Percentiles rank a stretch among this genome's conserved stretches.
These are phyloP conservation scores for Patellaria atrata DNA, from an alignment of 495 filamentous ascomycete genomes.

Conservation along the genomic window DNA sequence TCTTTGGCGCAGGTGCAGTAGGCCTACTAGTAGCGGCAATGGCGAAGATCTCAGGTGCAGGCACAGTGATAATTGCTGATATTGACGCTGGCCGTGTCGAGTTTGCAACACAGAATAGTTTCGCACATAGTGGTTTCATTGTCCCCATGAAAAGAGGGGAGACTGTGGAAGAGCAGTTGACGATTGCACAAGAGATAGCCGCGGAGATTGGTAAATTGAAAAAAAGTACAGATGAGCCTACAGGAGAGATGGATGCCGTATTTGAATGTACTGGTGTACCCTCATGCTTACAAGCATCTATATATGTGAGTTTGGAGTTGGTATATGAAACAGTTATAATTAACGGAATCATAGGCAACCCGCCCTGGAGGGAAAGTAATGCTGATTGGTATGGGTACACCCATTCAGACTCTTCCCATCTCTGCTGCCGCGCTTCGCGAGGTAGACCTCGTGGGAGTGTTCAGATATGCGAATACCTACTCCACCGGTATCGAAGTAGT, in stretches of 20 bases:
- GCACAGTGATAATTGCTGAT: constrained; percentile 58
- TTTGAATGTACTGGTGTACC: constrained; percentile 92
- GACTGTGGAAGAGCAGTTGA: constrained; percentile 39
- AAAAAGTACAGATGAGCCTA: constrained; percentile 31
- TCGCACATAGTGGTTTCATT: constrained; percentile 42
- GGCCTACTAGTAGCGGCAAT: constrained; percentile 62
- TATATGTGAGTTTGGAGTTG: constrained; percentile 41
- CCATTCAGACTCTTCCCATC: constrained; percentile 73
- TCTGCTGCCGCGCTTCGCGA: constrained; percentile 75
- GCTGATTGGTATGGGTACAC: constrained; percentile 89
- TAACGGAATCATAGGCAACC: constrained; percentile 31
- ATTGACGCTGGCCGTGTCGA: constrained; percentile 57
- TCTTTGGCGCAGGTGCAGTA: constrained; percentile 73
- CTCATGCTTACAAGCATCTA: constrained; percentile 68
- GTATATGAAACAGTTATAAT: background rate
- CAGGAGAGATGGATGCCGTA: constrained; percentile 57
- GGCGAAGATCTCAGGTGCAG: constrained; percentile 51
- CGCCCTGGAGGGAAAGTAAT: constrained; percentile 67
- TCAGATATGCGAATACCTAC: constrained; percentile 82
- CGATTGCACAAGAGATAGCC: constrained; percentile 45
- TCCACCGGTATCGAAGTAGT: constrained; percentile 63
- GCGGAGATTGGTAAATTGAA: constrained; percentile 32
- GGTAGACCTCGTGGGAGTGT: constrained; percentile 85
- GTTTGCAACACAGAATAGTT: constrained; percentile 56
- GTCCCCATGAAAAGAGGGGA: constrained; percentile 35